Percentiles rank a stretch among this genome's conserved stretches.
Evolutionary conservation across 495 filamentous ascomycete species (phyloP).

Genomic region (Podospora tetraspora): DNA sequence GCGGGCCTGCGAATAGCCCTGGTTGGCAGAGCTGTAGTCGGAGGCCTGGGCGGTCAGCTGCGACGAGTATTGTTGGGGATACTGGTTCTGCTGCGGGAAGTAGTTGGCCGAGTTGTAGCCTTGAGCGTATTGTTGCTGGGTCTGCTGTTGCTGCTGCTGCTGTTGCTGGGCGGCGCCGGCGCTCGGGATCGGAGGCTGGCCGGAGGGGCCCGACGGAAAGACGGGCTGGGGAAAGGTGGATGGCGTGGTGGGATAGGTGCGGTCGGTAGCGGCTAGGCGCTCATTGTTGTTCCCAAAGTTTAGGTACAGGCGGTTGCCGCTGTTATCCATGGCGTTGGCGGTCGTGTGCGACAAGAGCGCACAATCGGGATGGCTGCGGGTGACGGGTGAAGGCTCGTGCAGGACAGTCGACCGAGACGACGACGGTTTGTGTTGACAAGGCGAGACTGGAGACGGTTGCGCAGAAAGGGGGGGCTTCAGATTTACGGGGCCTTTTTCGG

Average conservation of each 20-base stretch:
- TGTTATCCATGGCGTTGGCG: constrained; percentile 42
- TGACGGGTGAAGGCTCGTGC: background rate
- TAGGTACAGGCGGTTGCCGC: constrained; percentile 61
- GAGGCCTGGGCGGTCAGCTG: constrained; percentile 25
- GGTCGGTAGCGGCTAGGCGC: constrained; percentile 61
- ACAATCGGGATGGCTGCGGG: constrained; percentile 1
- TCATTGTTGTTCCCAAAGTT: constrained; percentile 67
- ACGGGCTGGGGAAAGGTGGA: constrained; percentile 94
- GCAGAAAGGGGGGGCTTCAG: constrained; percentile 8
- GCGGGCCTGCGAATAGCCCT: constrained; percentile 53
- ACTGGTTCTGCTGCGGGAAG: constrained; percentile 33
- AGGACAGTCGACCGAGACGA: constrained; percentile 4
- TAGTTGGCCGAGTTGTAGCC: constrained; percentile 28
- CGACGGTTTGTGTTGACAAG: constrained; percentile 6
- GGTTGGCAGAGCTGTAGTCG: constrained; percentile 31
- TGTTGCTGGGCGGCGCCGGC: constrained; percentile 31
- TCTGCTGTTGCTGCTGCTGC: constrained; percentile 20
- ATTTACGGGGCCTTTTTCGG: constrained; percentile 7
- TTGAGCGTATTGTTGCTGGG: constrained; percentile 43
- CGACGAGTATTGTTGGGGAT: constrained; percentile 33
- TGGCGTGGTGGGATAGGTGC: constrained; percentile 92
- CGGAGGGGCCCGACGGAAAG: constrained; percentile 39
- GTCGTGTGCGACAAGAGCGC: constrained; percentile 2
- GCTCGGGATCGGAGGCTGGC: constrained; percentile 21
- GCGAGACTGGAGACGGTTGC: constrained; percentile 6